These are phyloP conservation scores for Leptographium procerum DNA, from an alignment of 2,329 filamentous ascomycete genomes.

Conservation along the genomic window DNA sequence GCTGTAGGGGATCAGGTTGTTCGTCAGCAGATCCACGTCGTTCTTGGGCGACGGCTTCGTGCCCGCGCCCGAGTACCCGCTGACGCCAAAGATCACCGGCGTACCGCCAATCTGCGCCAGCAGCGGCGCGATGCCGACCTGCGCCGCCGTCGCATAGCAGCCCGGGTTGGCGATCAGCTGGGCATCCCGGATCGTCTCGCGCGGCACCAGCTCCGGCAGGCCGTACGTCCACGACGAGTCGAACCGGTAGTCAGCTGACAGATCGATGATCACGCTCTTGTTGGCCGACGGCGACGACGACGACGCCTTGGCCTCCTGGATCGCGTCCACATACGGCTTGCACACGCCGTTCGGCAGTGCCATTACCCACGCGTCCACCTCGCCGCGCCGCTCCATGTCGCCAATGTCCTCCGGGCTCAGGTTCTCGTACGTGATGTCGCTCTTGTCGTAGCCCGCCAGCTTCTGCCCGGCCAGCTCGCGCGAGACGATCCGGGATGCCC, in stretches of 20 bases:
- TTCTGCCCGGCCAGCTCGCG: conserved; percentile 82
- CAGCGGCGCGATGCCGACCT: conserved; percentile 77
- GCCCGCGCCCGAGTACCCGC: conserved; percentile 87
- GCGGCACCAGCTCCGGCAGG: conserved; percentile 72
- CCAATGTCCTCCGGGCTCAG: conserved; percentile 76
- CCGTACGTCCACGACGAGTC: conserved; percentile 79
- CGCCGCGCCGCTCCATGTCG: conserved; percentile 69
- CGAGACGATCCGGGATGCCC: conserved; percentile 76
- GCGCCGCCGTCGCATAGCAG: conserved; percentile 88
- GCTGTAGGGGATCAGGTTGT: conserved; percentile 87
- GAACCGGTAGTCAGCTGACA: conserved; percentile 96
- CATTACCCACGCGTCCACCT: conserved; percentile 96
- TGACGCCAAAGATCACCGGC: conserved; percentile 81
- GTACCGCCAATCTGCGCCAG: conserved; percentile 64
- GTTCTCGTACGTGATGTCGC: conserved; percentile 86
- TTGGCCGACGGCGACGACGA: conserved; percentile 20
- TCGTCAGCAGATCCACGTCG: conserved; percentile 66
- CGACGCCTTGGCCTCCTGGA: conserved; percentile 54
- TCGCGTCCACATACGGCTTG: conserved; percentile 84
- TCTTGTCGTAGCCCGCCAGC: conserved; percentile 82
- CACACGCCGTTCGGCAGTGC: conserved; percentile 91
- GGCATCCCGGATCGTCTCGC: conserved; percentile 64
- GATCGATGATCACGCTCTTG: conserved; percentile 73
- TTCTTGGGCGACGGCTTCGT: conserved; percentile 94
- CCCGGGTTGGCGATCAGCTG: conserved; percentile 85